These are phyloP conservation scores for Dendrobium catenatum DNA, from an alignment of 106 monocot genomes.

Conservation along the genomic window DNA sequence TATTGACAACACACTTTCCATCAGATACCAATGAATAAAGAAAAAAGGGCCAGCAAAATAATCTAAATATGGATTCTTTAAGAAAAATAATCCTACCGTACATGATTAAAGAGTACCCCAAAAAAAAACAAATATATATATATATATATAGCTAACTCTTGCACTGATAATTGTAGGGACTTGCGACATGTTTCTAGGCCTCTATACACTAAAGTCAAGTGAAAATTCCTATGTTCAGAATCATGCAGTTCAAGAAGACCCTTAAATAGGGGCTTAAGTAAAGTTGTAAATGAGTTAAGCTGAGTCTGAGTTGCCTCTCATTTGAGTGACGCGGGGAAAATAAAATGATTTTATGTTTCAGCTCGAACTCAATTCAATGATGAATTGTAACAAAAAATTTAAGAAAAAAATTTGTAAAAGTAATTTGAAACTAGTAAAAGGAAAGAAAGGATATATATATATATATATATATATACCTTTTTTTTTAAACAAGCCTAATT, in stretches of 20 bases:
- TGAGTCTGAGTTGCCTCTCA: background rate
- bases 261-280: background rate
- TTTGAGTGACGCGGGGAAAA: background rate
- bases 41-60: background rate
- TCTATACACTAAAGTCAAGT: background rate
- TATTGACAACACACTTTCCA: slow-evolving; percentile 4
- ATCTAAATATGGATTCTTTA: background rate
- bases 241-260: too few relatives aligned
- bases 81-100: background rate
- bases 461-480: too few relatives aligned
- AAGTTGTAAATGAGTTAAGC: too few relatives aligned
- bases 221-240: background rate
- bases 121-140: too few relatives aligned
- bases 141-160: too few relatives aligned
- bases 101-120: background rate
- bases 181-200: too few relatives aligned
- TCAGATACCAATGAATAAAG: background rate
- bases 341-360: background rate
- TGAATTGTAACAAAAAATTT: too few relatives aligned
- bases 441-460: too few relatives aligned
- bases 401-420: too few relatives aligned
- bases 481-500: too few relatives aligned
- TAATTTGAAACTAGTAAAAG: too few relatives aligned
- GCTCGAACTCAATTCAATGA: background rate
- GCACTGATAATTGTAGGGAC: too few relatives aligned